A percentile compares a stretch with the other conserved stretches of the same genome.
Evolutionary conservation across 345 rosid species (phyloP).

Genomic region (Hibiscus tridactylites): DNA sequence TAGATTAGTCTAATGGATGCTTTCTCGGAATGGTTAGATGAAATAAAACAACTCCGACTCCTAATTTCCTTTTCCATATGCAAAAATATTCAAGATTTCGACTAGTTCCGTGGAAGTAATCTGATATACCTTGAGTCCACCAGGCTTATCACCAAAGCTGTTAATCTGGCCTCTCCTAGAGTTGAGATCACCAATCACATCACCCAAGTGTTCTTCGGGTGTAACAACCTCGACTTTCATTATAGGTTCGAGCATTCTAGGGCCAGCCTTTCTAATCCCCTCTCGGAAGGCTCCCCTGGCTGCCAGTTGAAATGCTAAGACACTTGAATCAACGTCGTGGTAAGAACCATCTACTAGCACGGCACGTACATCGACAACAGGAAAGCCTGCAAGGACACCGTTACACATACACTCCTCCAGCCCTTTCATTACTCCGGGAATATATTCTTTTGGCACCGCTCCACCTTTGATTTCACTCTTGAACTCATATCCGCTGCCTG

Average conservation of each 20-base stretch:
- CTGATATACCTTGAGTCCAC: conserved; percentile 72
- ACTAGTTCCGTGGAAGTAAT: not conserved
- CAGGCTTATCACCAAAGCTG: conserved; percentile 92
- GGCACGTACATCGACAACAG: conserved; percentile 88
- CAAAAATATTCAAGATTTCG: not conserved
- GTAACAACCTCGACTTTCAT: conserved; percentile 97
- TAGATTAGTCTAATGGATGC: too few relatives aligned
- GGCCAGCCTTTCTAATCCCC: conserved; percentile 78
- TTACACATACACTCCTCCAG: conserved; percentile 80
- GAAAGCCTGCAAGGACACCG: conserved; percentile 88
- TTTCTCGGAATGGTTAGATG: too few relatives aligned
- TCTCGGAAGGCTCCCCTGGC: conserved; percentile 95
- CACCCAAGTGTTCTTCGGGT: conserved; percentile 94
- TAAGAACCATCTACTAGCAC: conserved; percentile 80
- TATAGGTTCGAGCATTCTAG: conserved; percentile 81
- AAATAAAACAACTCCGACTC: too few relatives aligned
- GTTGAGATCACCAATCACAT: conserved; percentile 95
- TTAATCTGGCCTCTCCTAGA: conserved; percentile 95
- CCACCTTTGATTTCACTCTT: conserved; percentile 99
- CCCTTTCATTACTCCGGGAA: conserved; percentile 95
- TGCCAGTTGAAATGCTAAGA: conserved; percentile 90
- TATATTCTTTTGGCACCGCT: conserved; percentile 75
- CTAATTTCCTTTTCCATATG: too few relatives aligned
- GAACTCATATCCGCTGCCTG: conserved; percentile 91
- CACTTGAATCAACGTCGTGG: conserved; percentile 97